These are phyloP conservation scores for Geranium brycei DNA, from an alignment of 345 rosid genomes.

Conservation along the genomic window DNA sequence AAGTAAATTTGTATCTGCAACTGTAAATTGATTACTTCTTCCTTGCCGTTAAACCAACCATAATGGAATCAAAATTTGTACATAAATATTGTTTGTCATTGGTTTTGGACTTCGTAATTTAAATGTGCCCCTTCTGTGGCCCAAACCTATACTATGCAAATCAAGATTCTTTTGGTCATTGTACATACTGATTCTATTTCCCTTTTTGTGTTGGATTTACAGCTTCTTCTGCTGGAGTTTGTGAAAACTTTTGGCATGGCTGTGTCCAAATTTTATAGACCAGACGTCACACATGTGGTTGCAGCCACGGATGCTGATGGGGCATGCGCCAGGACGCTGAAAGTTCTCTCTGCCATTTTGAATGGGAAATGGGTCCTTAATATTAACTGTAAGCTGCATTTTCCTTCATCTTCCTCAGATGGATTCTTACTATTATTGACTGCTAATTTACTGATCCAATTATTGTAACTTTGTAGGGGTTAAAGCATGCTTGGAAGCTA, in stretches of 20 bases:
- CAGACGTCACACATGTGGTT: constrained; percentile 75
- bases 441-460: not conserved
- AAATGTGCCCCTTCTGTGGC: too few species aligned
- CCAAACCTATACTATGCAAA: too few species aligned
- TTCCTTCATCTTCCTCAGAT: constrained; percentile 7
- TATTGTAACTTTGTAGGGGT: constrained; percentile 43
- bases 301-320: constrained; percentile 64
- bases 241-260: constrained; percentile 38
- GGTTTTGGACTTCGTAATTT: too few species aligned
- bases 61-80: too few species aligned
- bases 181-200: not conserved
- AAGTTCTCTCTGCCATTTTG: constrained; percentile 79
- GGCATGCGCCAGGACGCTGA: constrained; percentile 67
- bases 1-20: too few species aligned
- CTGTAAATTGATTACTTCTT: too few species aligned
- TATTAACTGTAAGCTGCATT: constrained; percentile 47
- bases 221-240: constrained; percentile 49
- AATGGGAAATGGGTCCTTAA: constrained; percentile 73
- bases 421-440: constrained; percentile 5
- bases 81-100: too few species aligned
- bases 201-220: constrained; percentile 7
- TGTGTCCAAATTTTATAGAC: constrained; percentile 57
- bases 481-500: constrained; percentile 55
- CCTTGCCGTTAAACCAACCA: too few species aligned
- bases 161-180: too few species aligned